Percentiles rank a stretch among this genome's conserved stretches.
phyloP scores from a whole-genome alignment of 140 eudicot genomes.

The Stevia rebaudiana region DNA sequence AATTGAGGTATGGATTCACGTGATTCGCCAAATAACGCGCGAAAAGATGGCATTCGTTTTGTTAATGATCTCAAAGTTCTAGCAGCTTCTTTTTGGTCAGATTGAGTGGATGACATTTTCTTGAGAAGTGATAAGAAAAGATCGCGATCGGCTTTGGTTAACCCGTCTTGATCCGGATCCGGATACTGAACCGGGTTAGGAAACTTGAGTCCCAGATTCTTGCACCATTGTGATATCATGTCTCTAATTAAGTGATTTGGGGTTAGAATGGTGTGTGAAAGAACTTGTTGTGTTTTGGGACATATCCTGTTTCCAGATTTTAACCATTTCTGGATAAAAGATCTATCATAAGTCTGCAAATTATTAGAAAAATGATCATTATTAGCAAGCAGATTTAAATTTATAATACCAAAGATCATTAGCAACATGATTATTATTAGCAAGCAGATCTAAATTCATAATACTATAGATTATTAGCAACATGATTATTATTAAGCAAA shows the following conservation, averaged over 20 bases:
- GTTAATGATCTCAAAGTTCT: constrained; percentile 71
- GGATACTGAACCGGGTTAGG: constrained; percentile 44
- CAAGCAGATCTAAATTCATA: neutral
- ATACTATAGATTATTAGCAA: neutral
- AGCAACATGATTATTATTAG: neutral
- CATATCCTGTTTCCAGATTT: constrained; percentile 84
- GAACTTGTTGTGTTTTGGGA: constrained; percentile 82
- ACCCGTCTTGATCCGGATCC: constrained; percentile 43
- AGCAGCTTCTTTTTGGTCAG: constrained; percentile 84
- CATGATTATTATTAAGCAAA: neutral
- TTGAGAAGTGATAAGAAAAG: constrained; percentile 54
- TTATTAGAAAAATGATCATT: constrained; percentile 17
- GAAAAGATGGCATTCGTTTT: constrained; percentile 73
- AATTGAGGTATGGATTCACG: constrained; percentile 54
- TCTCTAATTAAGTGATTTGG: constrained; percentile 74
- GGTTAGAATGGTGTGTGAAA: constrained; percentile 69
- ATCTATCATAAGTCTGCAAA: constrained; percentile 84
- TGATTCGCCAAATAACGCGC: constrained; percentile 77
- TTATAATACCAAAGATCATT: neutral
- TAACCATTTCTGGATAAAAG: constrained; percentile 79
- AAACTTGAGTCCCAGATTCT: constrained; percentile 49
- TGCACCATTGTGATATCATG: constrained; percentile 80
- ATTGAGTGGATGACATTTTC: constrained; percentile 57
- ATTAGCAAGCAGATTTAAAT: neutral
- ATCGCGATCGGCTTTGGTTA: constrained; percentile 56